phyloP scores from a whole-genome alignment of 1,284 basidiomycete genomes.

The Laetiporus sulphureus region DNA sequence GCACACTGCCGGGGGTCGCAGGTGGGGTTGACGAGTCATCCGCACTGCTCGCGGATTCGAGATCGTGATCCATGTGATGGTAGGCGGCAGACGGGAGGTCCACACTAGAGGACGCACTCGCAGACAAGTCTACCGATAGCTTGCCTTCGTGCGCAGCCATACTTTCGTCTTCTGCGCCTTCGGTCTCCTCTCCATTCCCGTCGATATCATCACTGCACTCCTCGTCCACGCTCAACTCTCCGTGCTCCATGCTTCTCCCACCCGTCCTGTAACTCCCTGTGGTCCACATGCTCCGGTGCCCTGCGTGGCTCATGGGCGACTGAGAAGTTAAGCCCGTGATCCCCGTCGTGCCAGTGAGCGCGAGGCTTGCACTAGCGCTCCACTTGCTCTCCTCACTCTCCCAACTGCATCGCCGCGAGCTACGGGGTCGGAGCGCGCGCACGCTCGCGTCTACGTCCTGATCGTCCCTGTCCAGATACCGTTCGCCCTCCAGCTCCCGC shows the following conservation, averaged over 20 bases:
- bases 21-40: conserved; percentile 8
- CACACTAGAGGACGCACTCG: no score
- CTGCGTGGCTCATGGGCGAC: conserved; percentile 28
- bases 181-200: conserved; percentile 9
- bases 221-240: conserved; percentile 18
- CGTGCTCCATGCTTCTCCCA: conserved; percentile 34
- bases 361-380: conserved; percentile 56
- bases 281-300: conserved; percentile 47
- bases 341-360: conserved; percentile 8
- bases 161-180: conserved; percentile 10
- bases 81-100: no score
- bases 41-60: background rate
- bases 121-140: background rate
- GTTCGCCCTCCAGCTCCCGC: conserved; percentile 30
- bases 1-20: conserved; percentile 2
- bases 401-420: conserved; percentile 78
- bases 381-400: conserved; percentile 77
- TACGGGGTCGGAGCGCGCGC: conserved; percentile 69
- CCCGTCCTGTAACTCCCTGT: conserved; percentile 48
- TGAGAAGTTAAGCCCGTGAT: conserved; percentile 27
- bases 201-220: conserved; percentile 11
- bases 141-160: background rate
- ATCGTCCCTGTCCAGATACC: conserved; percentile 29
- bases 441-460: conserved; percentile 74
- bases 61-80: no score